Conservation (phyloP, 371 early-diverging fungal genomes). For the Haplosporangium sp. region DNA sequence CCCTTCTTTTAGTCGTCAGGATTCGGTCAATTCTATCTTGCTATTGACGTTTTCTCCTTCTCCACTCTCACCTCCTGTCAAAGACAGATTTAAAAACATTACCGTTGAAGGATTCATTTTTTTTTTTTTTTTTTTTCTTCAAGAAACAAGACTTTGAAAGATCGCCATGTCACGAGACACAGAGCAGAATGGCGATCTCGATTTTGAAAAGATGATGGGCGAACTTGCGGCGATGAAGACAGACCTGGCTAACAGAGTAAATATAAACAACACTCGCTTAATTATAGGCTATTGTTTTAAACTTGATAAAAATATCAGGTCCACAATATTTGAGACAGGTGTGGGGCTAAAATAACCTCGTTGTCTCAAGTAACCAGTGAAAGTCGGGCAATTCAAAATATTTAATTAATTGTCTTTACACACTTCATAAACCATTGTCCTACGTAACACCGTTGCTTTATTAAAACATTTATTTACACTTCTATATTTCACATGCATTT, state of each 20-base stretch:
- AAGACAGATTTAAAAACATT: neutral
- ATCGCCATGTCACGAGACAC: slow-evolving; percentile 20
- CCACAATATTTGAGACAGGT: neutral
- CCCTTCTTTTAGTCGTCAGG: neutral
- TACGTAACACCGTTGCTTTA: neutral
- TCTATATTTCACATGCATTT: neutral
- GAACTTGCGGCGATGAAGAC: slow-evolving; percentile 55
- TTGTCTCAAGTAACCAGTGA: too few species aligned
- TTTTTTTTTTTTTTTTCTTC: too few species aligned
- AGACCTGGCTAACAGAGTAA: slow-evolving; percentile 55
- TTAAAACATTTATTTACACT: neutral
- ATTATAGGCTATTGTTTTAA: neutral
- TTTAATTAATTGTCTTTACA: too few species aligned
- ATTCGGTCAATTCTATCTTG: neutral
- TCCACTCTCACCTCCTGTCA: neutral
- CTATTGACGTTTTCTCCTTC: neutral
- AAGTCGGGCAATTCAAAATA: too few species aligned
- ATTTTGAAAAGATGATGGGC: slow-evolving; percentile 57
- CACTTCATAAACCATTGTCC: neutral
- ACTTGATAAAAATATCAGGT: neutral
- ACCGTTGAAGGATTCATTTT: too few species aligned
- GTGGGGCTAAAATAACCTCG: too few species aligned
- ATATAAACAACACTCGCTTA: neutral
- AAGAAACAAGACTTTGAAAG: neutral
- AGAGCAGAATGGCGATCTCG: slow-evolving; percentile 35